phyloP scores from a whole-genome alignment of 805 yeast genomes.

The Sungouiella thailandica region DNA sequence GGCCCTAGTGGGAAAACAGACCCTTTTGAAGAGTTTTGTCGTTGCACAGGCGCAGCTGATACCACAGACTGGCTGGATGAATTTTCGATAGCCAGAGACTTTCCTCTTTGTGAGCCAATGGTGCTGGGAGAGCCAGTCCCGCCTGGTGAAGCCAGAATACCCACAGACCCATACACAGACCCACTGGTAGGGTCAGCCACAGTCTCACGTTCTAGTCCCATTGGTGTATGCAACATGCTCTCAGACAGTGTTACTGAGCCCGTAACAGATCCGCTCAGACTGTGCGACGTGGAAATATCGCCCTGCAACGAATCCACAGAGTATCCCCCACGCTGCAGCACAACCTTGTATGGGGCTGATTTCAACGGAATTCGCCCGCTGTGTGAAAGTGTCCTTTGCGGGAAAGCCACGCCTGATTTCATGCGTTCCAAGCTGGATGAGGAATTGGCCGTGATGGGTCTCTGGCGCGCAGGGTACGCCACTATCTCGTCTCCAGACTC shows the following conservation, averaged over 20 bases:
- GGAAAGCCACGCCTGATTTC: slow-evolving; percentile 6
- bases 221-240: too few species aligned
- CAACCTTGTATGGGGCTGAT: slow-evolving; percentile 8
- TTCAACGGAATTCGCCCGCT: slow-evolving; percentile 6
- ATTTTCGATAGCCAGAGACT: too few species aligned
- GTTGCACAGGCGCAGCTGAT: too few species aligned
- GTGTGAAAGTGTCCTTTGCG: slow-evolving; percentile 6
- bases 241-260: too few species aligned
- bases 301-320: slow-evolving; percentile 24
- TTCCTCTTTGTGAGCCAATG: too few species aligned
- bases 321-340: slow-evolving; percentile 18
- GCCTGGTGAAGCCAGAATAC: neutral
- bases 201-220: too few species aligned
- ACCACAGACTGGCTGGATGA: neutral
- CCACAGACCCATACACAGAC: too few species aligned
- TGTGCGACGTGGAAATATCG: slow-evolving; percentile 14
- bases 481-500: slow-evolving; percentile 14
- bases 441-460: slow-evolving; percentile 13
- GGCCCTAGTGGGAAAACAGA: neutral
- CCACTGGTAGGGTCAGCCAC: neutral
- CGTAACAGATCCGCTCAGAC: neutral
- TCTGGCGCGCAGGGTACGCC: slow-evolving; percentile 1
- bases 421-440: slow-evolving; percentile 14
- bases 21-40: too few species aligned
- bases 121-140: neutral